phyloP scores from a whole-genome alignment of 148 eudicot genomes.

The Simmondsia chinensis region DNA sequence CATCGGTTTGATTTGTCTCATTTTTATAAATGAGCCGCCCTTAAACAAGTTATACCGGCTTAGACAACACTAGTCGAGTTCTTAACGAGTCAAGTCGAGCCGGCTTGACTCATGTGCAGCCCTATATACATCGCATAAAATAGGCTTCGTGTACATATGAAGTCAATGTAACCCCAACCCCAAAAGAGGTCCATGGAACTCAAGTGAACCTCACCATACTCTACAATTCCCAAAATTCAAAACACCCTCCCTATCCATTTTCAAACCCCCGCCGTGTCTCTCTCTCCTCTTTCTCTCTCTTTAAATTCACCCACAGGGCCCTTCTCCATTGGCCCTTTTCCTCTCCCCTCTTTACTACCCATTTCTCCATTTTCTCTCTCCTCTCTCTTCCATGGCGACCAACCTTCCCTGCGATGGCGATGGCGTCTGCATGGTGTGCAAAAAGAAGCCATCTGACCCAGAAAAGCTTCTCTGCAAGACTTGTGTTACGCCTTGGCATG shows the following conservation, averaged over 20 bases:
- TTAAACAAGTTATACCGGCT: too few relatives aligned
- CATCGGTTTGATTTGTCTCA: too few relatives aligned
- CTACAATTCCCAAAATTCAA: constrained; percentile 15
- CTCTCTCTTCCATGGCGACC: constrained; percentile 7
- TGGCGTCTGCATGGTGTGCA: constrained; percentile 73
- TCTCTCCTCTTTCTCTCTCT: constrained; percentile 2
- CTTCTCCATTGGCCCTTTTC: not conserved
- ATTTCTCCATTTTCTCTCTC: not conserved
- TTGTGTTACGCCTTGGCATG: constrained; percentile 82
- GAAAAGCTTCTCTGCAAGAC: constrained; percentile 46
- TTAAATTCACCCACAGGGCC: not conserved
- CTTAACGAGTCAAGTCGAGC: too few relatives aligned
- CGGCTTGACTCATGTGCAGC: too few relatives aligned
- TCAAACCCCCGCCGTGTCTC: constrained; percentile 31
- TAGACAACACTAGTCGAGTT: too few relatives aligned
- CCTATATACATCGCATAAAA: too few relatives aligned
- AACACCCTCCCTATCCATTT: constrained; percentile 13
- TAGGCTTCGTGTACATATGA: too few relatives aligned
- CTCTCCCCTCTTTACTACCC: not conserved
- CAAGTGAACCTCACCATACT: not conserved
- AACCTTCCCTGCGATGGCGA: constrained; percentile 57
- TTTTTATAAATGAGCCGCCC: too few relatives aligned
- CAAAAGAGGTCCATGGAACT: too few relatives aligned
- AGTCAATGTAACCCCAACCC: too few relatives aligned
- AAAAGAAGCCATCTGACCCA: constrained; percentile 26